Conservation (phyloP, 2,329 filamentous ascomycete species). For the Talaromyces piceae region DNA sequence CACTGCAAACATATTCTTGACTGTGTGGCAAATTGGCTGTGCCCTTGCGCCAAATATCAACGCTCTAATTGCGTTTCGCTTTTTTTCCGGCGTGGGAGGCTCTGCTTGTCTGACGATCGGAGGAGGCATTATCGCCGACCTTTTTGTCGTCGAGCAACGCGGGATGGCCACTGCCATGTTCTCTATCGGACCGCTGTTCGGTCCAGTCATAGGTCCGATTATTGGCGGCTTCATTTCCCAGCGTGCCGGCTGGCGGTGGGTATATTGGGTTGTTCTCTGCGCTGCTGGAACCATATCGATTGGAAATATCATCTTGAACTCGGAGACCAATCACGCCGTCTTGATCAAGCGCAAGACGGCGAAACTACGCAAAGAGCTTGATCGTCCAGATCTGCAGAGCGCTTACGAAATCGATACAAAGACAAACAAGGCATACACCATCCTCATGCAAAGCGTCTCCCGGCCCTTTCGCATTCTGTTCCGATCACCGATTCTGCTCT, state of each 20-base stretch:
- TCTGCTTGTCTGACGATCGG: slow-evolving; percentile 48
- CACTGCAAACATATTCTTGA: slow-evolving; percentile 52
- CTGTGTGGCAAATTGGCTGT: slow-evolving; percentile 57
- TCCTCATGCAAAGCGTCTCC: slow-evolving; percentile 40
- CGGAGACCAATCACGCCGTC: slow-evolving; percentile 55
- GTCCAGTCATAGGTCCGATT: slow-evolving; percentile 40
- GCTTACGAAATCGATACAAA: slow-evolving; percentile 17
- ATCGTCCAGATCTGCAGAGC: slow-evolving; percentile 7
- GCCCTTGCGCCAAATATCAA: slow-evolving; percentile 51
- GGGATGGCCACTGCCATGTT: slow-evolving; percentile 21
- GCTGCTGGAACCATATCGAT: slow-evolving; percentile 34
- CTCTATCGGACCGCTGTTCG: slow-evolving; percentile 23
- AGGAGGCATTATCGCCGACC: slow-evolving; percentile 15
- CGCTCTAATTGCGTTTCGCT: slow-evolving; percentile 54
- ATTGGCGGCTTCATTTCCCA: slow-evolving; percentile 46
- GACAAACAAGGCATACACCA: slow-evolving; percentile 41
- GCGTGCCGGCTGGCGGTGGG: slow-evolving; percentile 47
- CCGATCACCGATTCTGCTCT: slow-evolving; percentile 48
- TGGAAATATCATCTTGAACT: slow-evolving; percentile 23
- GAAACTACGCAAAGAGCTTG: slow-evolving; percentile 45
- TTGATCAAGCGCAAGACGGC: slow-evolving; percentile 53
- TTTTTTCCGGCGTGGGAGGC: slow-evolving; percentile 57
- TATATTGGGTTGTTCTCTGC: slow-evolving; percentile 45
- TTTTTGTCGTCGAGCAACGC: slow-evolving; percentile 22
- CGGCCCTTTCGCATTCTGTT: slow-evolving; percentile 54